Conservation (phyloP, 768 basidiomycete genomes). For the Naematelia aurantialba region DNA sequence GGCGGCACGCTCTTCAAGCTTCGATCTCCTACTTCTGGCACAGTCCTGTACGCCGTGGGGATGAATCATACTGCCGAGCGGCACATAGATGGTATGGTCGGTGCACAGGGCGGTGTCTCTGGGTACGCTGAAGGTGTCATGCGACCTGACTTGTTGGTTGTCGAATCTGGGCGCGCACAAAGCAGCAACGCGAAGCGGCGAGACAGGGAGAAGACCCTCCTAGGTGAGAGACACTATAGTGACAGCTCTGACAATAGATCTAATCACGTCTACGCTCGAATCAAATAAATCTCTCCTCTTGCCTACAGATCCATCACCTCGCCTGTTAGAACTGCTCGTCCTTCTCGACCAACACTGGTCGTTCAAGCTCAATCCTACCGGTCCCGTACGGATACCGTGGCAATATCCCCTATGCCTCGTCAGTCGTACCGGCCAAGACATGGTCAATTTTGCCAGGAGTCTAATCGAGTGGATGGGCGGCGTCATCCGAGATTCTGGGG, state of each 20-base stretch:
- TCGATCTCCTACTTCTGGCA: constrained; percentile 93
- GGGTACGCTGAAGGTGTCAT: constrained; percentile 53
- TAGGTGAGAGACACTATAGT: constrained; percentile 55
- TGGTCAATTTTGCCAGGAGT: constrained; percentile 86
- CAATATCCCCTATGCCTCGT: constrained; percentile 81
- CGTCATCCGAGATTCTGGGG: constrained; percentile 85
- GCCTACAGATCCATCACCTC: constrained; percentile 88
- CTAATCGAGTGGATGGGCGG: constrained; percentile 99
- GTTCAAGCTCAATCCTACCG: constrained; percentile 57
- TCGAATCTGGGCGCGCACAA: constrained; percentile 78
- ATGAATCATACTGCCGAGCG: constrained; percentile 95
- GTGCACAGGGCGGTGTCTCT: constrained; percentile 23
- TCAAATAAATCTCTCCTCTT: constrained; percentile 77
- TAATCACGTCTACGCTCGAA: constrained; percentile 78
- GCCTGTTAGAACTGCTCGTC: constrained; percentile 92
- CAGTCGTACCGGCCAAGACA: constrained; percentile 83
- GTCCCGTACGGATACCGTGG: constrained; percentile 28
- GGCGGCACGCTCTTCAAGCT: constrained; percentile 99
- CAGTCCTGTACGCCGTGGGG: constrained; percentile 89
- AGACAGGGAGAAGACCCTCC: constrained; percentile 82
- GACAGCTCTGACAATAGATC: constrained; percentile 57
- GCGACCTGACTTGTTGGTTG: constrained; percentile 87
- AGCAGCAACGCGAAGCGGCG: constrained; percentile 81
- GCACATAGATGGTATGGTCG: constrained; percentile 87
- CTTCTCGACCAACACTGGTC: constrained; percentile 97